A percentile compares a stretch with the other conserved stretches of the same genome.
Evolutionary conservation across 768 basidiomycete species (phyloP).

Genomic region (Phaffia tasmanica): DNA sequence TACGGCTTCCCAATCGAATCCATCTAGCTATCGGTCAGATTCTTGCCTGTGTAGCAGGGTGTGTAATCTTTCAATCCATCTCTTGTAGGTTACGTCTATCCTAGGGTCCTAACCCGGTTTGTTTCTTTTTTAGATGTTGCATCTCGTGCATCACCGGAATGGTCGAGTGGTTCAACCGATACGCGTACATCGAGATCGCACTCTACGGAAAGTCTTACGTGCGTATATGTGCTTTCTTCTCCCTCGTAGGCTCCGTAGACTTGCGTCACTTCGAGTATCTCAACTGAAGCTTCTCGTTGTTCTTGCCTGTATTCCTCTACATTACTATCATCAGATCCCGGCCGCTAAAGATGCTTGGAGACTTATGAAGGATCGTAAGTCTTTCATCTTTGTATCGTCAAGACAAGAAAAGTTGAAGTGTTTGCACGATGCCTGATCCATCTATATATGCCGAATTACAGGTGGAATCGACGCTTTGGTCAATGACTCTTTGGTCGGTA

Average conservation of each 20-base stretch:
- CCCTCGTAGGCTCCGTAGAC: too few relatives aligned
- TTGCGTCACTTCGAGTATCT: not conserved
- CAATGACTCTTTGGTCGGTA: conserved; percentile 70
- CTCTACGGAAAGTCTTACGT: conserved; percentile 70
- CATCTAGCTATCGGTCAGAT: conserved; percentile 57
- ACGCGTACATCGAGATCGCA: conserved; percentile 57
- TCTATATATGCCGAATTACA: conserved; percentile 25
- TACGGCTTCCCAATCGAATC: not conserved
- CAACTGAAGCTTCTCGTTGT: not conserved
- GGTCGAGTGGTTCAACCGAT: conserved; percentile 73
- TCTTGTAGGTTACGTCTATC: too few relatives aligned
- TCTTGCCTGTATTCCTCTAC: not conserved
- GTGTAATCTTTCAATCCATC: conserved; percentile 31
- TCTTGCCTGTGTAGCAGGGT: conserved; percentile 66
- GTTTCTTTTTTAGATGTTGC: conserved; percentile 36
- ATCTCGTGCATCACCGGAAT: conserved; percentile 57
- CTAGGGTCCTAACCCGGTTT: too few relatives aligned
- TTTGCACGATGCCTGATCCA: too few relatives aligned
- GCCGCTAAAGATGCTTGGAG: conserved; percentile 79
- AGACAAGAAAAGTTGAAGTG: too few relatives aligned
- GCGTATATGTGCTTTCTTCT: not conserved
- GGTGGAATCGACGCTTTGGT: conserved; percentile 57
- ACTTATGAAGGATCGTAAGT: conserved; percentile 56
- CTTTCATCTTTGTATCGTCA: too few relatives aligned
- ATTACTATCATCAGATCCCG: conserved; percentile 38